These are phyloP conservation scores for Fusarium globosum DNA, from an alignment of 2,329 filamentous ascomycete species.

Conservation along the genomic window DNA sequence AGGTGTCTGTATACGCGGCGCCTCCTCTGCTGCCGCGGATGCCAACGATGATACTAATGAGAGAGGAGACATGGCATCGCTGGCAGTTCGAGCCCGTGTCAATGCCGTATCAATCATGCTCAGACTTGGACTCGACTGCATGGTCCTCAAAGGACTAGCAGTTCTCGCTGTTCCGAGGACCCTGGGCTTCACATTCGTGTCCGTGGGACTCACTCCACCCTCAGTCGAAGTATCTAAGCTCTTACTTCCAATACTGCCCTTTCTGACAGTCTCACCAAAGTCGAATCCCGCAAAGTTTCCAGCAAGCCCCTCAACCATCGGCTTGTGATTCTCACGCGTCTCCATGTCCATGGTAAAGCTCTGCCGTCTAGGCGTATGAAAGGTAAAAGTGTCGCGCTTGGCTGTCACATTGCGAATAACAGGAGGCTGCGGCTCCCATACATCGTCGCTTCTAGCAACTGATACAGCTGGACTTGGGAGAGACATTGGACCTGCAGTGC, in stretches of 20 bases:
- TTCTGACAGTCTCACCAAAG: slow-evolving; percentile 50
- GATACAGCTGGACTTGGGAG: slow-evolving; percentile 59
- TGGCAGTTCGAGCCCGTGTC: slow-evolving; percentile 36
- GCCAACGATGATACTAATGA: slow-evolving; percentile 32
- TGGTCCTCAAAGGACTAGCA: slow-evolving; percentile 39
- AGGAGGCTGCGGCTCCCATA: slow-evolving; percentile 51
- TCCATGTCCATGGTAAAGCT: slow-evolving; percentile 64
- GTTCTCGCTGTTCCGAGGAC: slow-evolving; percentile 34
- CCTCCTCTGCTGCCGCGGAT: slow-evolving; percentile 21
- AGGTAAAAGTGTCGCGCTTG: slow-evolving; percentile 62
- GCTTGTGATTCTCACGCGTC: slow-evolving; percentile 29
- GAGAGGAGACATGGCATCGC: slow-evolving; percentile 40
- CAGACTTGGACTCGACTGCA: slow-evolving; percentile 42
- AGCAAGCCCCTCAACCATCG: slow-evolving; percentile 49
- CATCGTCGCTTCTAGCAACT: slow-evolving; percentile 55
- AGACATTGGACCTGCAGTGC: slow-evolving; percentile 46
- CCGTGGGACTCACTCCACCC: slow-evolving; percentile 31
- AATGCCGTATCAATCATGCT: slow-evolving; percentile 34
- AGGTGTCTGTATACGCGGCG: slow-evolving; percentile 24
- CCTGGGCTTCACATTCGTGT: slow-evolving; percentile 28
- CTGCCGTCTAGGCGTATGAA: slow-evolving; percentile 56
- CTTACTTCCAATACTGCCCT: slow-evolving; percentile 31
- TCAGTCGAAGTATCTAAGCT: slow-evolving; percentile 34
- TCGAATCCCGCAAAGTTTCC: slow-evolving; percentile 55
- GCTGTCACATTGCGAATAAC: slow-evolving; percentile 61